A percentile compares a stretch with the other conserved stretches of the same genome.
These are phyloP conservation scores for Kingdonia uniflora DNA, from an alignment of 164 flowering plant genomes.

Conservation along the genomic window DNA sequence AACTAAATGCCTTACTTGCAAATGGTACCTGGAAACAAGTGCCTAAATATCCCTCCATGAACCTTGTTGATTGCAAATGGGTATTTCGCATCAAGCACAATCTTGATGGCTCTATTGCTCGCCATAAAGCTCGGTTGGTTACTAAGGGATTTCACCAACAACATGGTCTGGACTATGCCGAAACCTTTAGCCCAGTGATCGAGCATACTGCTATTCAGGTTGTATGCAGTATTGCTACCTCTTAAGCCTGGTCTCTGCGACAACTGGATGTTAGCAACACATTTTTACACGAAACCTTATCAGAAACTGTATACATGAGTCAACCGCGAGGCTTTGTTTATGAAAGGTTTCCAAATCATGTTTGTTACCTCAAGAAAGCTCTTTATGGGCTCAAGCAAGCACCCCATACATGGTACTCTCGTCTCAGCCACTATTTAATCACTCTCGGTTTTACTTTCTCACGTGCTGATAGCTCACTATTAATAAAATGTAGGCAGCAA, in stretches of 20 bases:
- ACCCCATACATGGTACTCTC: no score
- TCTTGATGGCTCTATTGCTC: no score
- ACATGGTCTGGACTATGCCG: no score
- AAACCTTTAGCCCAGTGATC: neutral
- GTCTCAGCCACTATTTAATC: no score
- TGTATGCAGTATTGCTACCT: slow-evolving; percentile 1
- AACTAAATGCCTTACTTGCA: no score
- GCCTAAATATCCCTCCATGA: no score
- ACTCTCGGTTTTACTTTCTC: neutral
- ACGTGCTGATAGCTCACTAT: no score
- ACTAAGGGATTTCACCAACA: neutral
- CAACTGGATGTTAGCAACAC: neutral
- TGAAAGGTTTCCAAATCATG: slow-evolving; percentile 2
- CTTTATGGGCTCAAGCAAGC: neutral
- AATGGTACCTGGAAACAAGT: neutral
- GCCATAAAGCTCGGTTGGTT: neutral
- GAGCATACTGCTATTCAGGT: no score
- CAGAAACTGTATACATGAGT: neutral
- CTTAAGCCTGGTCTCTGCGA: neutral
- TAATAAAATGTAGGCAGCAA: no score
- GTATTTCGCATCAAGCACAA: no score
- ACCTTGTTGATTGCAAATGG: no score
- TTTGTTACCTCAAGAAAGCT: no score
- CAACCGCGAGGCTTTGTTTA: neutral
- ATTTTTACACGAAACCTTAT: neutral